Evolutionary conservation across 129 eudicot species (phyloP).

Genomic region (Daucus carota): DNA sequence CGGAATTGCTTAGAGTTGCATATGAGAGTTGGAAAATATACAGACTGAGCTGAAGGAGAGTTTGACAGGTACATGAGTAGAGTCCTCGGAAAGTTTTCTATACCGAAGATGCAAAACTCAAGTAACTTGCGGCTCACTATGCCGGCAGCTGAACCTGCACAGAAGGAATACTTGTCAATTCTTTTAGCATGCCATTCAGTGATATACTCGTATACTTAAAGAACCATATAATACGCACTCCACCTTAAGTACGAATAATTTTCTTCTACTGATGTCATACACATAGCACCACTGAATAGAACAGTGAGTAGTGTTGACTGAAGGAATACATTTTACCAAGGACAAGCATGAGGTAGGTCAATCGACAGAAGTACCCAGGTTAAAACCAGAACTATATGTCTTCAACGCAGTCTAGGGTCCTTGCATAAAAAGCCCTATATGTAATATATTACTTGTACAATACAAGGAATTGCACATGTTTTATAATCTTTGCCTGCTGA

Average conservation of each 20-base stretch:
- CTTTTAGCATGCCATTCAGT: neutral
- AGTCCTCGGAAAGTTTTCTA: conserved; percentile 78
- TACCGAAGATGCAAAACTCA: conserved; percentile 73
- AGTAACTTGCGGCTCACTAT: conserved; percentile 74
- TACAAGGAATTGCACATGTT: neutral
- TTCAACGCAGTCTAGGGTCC: neutral
- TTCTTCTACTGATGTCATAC: no score
- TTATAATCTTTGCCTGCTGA: neutral
- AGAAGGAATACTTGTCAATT: conserved; percentile 7
- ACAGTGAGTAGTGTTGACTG: neutral
- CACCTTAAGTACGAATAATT: neutral
- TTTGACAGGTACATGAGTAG: conserved; percentile 86
- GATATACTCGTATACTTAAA: neutral
- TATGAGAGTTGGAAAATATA: conserved; percentile 73
- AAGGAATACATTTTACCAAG: neutral
- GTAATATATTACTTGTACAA: neutral
- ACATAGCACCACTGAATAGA: neutral
- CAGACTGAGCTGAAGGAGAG: conserved; percentile 56
- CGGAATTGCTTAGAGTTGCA: conserved; percentile 68
- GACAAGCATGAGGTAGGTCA: neutral
- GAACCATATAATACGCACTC: neutral
- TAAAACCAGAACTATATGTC: neutral
- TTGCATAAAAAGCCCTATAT: neutral
- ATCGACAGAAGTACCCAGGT: neutral
- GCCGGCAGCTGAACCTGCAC: conserved; percentile 64